These are phyloP conservation scores for Xylariales sp. DNA, from an alignment of 2,329 filamentous ascomycete genomes.

Conservation along the genomic window DNA sequence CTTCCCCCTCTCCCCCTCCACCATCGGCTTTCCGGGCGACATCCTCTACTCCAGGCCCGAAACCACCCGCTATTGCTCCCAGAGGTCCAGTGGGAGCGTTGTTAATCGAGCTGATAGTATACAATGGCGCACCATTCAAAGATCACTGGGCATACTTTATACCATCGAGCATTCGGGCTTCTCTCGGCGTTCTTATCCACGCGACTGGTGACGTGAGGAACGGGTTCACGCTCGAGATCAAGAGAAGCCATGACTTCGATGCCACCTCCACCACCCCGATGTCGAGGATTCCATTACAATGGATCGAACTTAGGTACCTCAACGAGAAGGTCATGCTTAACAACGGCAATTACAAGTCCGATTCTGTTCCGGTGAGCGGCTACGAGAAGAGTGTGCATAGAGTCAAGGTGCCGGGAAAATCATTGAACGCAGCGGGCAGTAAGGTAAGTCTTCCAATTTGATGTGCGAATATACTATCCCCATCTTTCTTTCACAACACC, in stretches of 20 bases:
- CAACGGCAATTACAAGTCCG: constrained; percentile 13
- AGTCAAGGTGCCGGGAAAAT: constrained; percentile 12
- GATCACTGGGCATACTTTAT: not conserved
- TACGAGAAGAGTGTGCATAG: constrained; percentile 22
- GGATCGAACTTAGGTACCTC: constrained; percentile 20
- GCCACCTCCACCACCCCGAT: constrained; percentile 12
- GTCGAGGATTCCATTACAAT: constrained; percentile 24
- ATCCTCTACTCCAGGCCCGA: no score
- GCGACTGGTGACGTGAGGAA: not conserved
- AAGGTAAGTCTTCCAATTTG: not conserved
- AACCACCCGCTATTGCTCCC: no score
- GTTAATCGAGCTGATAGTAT: not conserved
- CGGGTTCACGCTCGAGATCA: not conserved
- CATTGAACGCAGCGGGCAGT: not conserved
- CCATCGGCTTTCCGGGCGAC: no score
- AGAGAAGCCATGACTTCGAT: constrained; percentile 20
- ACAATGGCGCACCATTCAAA: not conserved
- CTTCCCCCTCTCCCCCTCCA: no score
- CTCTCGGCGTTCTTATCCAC: not conserved
- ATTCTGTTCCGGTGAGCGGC: constrained; percentile 18
- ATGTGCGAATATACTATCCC: no score
- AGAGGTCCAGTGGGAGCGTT: not conserved
- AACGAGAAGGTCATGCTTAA: constrained; percentile 23
- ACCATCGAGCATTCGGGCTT: not conserved
- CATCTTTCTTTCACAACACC: no score